Conservation (phyloP, 2,329 filamentous ascomycete species). For the Lizonia empirigonia region DNA sequence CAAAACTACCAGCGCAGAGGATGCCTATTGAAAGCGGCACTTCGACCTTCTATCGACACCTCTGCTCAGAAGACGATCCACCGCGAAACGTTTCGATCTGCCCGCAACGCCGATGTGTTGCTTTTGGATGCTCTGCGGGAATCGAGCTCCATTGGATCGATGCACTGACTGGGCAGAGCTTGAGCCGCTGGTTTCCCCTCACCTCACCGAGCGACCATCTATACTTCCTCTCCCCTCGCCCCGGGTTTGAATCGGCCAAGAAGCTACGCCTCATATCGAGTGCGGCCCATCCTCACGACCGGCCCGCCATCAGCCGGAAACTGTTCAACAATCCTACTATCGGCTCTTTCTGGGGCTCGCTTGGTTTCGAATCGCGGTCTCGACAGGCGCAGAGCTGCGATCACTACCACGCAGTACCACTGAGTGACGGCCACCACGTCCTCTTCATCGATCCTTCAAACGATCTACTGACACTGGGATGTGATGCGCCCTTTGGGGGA, state of each 20-base stretch:
- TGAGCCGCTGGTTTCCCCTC: slow-evolving; percentile 63
- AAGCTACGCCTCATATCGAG: slow-evolving; percentile 69
- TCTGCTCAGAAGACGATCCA: slow-evolving; percentile 66
- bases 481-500: slow-evolving; percentile 63
- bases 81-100: slow-evolving; percentile 70
- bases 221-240: slow-evolving; percentile 64
- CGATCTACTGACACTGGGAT: slow-evolving; percentile 64
- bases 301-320: slow-evolving; percentile 30
- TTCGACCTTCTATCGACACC: slow-evolving; percentile 54
- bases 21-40: slow-evolving; percentile 39
- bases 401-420: slow-evolving; percentile 67
- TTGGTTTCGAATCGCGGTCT: slow-evolving; percentile 26
- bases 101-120: slow-evolving; percentile 67
- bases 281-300: slow-evolving; percentile 54
- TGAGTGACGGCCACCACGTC: slow-evolving; percentile 69
- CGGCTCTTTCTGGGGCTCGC: slow-evolving; percentile 31
- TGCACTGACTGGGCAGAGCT: slow-evolving; percentile 55
- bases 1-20: neutral
- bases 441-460: slow-evolving; percentile 67
- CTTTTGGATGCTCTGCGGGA: slow-evolving; percentile 67
- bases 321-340: slow-evolving; percentile 26
- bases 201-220: slow-evolving; percentile 61
- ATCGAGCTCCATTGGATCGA: slow-evolving; percentile 69
- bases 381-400: slow-evolving; percentile 49
- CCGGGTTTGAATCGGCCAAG: slow-evolving; percentile 58